Conservation (phyloP, 1,139 yeast genomes). For the Yamadazyma taylorii region DNA sequence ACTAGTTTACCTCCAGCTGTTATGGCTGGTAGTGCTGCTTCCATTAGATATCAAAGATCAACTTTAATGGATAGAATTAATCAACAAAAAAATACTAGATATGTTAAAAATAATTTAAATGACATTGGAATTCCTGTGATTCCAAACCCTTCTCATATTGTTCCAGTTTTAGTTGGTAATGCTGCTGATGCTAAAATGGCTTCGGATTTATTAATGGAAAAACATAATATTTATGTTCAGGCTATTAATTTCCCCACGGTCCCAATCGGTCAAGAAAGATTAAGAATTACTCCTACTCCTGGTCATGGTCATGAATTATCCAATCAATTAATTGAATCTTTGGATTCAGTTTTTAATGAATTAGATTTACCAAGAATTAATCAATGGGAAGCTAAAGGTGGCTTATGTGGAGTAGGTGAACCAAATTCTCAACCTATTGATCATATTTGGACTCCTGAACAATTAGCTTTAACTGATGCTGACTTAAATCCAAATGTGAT, state of each 20-base stretch:
- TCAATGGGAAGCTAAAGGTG: constrained; percentile 81
- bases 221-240: constrained; percentile 90
- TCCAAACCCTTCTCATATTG: constrained; percentile 97
- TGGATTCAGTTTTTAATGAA: constrained; percentile 78
- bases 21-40: constrained; percentile 92
- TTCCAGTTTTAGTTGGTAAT: constrained; percentile 91
- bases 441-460: constrained; percentile 84
- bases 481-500: constrained; percentile 66
- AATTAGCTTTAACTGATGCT: constrained; percentile 58
- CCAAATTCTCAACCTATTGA: constrained; percentile 43
- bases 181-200: constrained; percentile 91
- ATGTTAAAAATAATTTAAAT: constrained; percentile 72
- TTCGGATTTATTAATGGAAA: constrained; percentile 80
- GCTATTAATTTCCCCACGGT: constrained; percentile 99
- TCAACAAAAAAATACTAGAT: constrained; percentile 84
- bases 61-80: constrained; percentile 75
- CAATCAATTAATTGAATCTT: constrained; percentile 72
- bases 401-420: constrained; percentile 85
- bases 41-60: constrained; percentile 81
- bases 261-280: constrained; percentile 91
- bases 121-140: constrained; percentile 87
- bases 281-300: constrained; percentile 97
- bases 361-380: constrained; percentile 70
- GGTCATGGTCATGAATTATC: constrained; percentile 82
- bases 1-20: constrained; percentile 96